Base-by-base conservation (phyloP, 1,284 basidiomycete species). In the Papiliotrema laurentii region DNA sequence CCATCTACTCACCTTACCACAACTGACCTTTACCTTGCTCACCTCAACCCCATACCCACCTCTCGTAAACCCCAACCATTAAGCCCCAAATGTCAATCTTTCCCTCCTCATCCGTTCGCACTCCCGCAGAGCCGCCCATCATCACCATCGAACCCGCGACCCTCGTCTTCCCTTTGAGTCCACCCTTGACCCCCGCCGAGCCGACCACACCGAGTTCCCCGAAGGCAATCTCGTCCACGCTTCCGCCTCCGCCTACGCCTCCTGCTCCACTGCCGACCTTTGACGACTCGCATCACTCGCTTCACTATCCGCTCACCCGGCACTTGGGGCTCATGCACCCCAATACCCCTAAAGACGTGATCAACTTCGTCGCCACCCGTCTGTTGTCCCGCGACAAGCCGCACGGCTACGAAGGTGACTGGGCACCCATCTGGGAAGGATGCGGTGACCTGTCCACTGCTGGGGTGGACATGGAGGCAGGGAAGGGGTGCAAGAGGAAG, bases 361-460 rank as follows among this genome's bases (percentile, higher is more conserved):
- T 60, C 9, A 28, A 47, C 13, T 68, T 68, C 49, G 45, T 60
- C 48, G 60, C 66, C n/a, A 55, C 47, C 2, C 49, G 64, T 9
- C 51, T 68, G 3, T 47, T 68, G 19, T 64, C 61, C 11, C 39
- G 40, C 24, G 66, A 68, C 19, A 19, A 45, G 3, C 66, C 66
- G 13, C 52, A 55, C 43, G 66, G 66, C 14, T 33, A 57, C 45
- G 37, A 36, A 21, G 61, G 57, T 3, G 28, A 34, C 3, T 59
- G 60, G 60, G 42, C 38, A 24, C 61, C 60, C 0, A 37, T 64
- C 18, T 56, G 55, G 55, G 50, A 49, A 16, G 50, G 47, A 1
- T 35, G 37, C 24, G 54, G 55, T 4, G 62, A 64, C 45, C 41
- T 65, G 4, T 26, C 43, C 4, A 58, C 54, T 4, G 60, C 56